These are phyloP conservation scores for Mucor irregularis DNA, from an alignment of 371 early-diverging fungal species.

Conservation along the genomic window DNA sequence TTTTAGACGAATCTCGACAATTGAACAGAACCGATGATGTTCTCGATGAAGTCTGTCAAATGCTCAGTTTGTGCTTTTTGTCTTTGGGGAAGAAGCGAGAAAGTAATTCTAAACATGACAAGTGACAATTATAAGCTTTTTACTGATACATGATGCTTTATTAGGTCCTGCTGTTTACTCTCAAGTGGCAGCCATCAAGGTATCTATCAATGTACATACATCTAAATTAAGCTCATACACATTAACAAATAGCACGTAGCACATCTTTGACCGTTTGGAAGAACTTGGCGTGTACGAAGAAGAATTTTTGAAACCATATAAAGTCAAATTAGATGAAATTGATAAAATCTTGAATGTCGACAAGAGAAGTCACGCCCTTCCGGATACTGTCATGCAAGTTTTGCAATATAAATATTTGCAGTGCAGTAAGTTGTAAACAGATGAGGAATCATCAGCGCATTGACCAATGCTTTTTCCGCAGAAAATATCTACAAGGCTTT, in stretches of 20 bases:
- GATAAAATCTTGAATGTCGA: constrained; percentile 36
- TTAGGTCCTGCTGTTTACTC: constrained; percentile 73
- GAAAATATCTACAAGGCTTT: constrained; percentile 34
- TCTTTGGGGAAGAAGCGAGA: constrained; percentile 77
- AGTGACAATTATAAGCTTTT: no score
- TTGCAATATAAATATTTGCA: constrained; percentile 36
- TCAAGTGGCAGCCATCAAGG: constrained; percentile 77
- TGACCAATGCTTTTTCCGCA: constrained; percentile 2
- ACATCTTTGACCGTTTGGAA: constrained; percentile 69
- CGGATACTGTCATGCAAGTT: constrained; percentile 36
- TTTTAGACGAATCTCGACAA: constrained; percentile 23
- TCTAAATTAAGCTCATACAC: not conserved
- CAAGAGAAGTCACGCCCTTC: constrained; percentile 21
- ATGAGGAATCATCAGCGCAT: not conserved
- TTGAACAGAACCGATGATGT: constrained; percentile 72
- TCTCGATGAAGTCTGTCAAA: constrained; percentile 74
- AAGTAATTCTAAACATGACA: constrained; percentile 34
- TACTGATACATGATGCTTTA: not conserved
- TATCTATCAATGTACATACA: no score
- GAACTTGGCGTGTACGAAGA: constrained; percentile 71
- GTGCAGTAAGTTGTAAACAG: constrained; percentile 32
- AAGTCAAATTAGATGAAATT: constrained; percentile 38
- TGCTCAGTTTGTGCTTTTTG: constrained; percentile 76
- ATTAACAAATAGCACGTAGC: constrained; percentile 39
- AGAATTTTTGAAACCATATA: constrained; percentile 42